Evolutionary conservation across 148 eudicot genomes (phyloP).

Genomic region (Chenopodium quinoa): DNA sequence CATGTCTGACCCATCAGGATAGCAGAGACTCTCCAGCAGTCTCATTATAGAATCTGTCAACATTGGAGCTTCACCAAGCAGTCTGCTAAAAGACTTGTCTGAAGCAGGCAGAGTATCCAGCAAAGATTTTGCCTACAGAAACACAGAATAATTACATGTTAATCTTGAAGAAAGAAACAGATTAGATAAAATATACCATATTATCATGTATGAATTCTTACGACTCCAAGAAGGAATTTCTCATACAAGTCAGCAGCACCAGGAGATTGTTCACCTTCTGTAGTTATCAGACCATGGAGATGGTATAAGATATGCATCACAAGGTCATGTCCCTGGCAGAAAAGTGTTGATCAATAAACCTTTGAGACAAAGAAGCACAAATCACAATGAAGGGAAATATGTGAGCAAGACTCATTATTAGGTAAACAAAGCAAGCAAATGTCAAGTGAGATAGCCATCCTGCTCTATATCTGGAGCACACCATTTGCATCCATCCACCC

Average conservation of each 20-base stretch:
- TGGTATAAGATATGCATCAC: slow-evolving; percentile 85
- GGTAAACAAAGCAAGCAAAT: too few species aligned
- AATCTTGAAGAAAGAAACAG: neutral
- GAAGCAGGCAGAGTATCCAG: slow-evolving; percentile 73
- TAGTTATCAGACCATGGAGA: slow-evolving; percentile 49
- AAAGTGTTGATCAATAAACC: slow-evolving; percentile 18
- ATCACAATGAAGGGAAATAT: neutral
- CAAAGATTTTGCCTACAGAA: slow-evolving; percentile 70
- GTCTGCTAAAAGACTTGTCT: slow-evolving; percentile 90
- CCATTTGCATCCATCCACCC: too few species aligned
- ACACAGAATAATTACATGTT: slow-evolving; percentile 11
- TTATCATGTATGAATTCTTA: slow-evolving; percentile 28
- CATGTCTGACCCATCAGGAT: slow-evolving; percentile 37
- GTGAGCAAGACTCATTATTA: too few species aligned
- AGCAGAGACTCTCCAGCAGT: slow-evolving; percentile 70
- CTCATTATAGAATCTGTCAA: slow-evolving; percentile 65
- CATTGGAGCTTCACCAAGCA: slow-evolving; percentile 86
- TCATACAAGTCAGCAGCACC: slow-evolving; percentile 67
- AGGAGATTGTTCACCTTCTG: slow-evolving; percentile 45
- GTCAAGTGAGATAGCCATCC: too few species aligned
- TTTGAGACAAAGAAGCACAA: slow-evolving; percentile 1
- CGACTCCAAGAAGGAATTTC: slow-evolving; percentile 85
- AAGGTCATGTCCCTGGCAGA: slow-evolving; percentile 91
- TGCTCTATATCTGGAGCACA: too few species aligned
- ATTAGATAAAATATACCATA: neutral